Evolutionary conservation across 23 red algal species (phyloP).

Genomic region (Gracilaria caudata): DNA sequence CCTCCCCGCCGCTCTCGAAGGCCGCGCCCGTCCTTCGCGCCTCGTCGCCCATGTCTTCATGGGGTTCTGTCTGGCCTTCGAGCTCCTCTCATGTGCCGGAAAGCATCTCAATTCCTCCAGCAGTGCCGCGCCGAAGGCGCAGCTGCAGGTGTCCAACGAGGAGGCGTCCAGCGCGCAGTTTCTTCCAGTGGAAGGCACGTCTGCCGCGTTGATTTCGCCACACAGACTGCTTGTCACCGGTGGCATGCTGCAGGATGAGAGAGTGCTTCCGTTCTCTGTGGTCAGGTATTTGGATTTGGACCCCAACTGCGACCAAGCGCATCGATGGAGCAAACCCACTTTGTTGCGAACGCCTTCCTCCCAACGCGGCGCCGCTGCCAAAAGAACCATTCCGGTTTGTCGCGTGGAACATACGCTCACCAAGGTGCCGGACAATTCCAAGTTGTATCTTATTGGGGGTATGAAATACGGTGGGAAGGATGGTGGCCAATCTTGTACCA

Average conservation of each 20-base stretch:
- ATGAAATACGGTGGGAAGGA: slow-evolving; percentile 54
- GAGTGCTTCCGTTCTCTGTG: slow-evolving; percentile 59
- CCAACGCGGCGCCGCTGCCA: not conserved
- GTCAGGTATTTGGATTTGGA: slow-evolving; percentile 53
- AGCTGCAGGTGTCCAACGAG: slow-evolving; percentile 36
- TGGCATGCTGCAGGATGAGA: slow-evolving; percentile 34
- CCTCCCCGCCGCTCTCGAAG: not conserved
- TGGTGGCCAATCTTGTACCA: slow-evolving; percentile 35
- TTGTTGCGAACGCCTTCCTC: slow-evolving; percentile 10
- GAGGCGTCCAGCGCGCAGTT: slow-evolving; percentile 20
- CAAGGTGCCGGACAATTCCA: slow-evolving; percentile 27
- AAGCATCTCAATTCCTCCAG: slow-evolving; percentile 29
- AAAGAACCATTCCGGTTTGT: slow-evolving; percentile 42
- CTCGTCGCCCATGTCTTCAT: slow-evolving; percentile 37
- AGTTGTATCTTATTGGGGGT: slow-evolving; percentile 51
- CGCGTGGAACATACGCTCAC: slow-evolving; percentile 66
- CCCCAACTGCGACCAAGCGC: not conserved
- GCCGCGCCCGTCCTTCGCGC: not conserved
- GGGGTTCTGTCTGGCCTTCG: slow-evolving; percentile 19
- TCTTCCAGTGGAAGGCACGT: slow-evolving; percentile 36
- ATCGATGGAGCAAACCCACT: slow-evolving; percentile 38
- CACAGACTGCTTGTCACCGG: slow-evolving; percentile 58
- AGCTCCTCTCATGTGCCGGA: slow-evolving; percentile 22
- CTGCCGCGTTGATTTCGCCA: slow-evolving; percentile 45
- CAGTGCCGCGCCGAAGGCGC: not conserved